Evolutionary conservation across 768 basidiomycete genomes (phyloP), one percentile per base, ranked within the genome.

Genomic region (Russula brevipes): DNA sequence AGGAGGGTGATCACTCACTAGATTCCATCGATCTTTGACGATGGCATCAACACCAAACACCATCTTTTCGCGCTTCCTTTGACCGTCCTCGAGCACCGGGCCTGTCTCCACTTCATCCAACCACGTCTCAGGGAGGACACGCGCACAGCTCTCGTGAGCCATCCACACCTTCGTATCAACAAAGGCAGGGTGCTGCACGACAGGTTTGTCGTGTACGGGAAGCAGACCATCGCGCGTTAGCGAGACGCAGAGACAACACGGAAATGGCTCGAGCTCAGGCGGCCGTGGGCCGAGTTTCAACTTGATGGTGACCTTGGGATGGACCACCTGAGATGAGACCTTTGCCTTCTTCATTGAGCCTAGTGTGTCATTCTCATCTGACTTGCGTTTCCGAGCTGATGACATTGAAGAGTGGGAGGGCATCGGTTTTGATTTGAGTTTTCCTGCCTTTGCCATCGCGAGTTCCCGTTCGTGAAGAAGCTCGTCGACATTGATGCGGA

Each of bases 401-500:
- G 71, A 70, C 1, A 42, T 39, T 1, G 55, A 24, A 16, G 55
- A 41, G 55, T 61, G 59, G 45, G 65, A 61, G 44, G 66, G 55
- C 36, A 69, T 69, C 49, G 63, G 49, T 49, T 70, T 69, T 36
- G 55, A 58, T 54, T 60, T 65, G 51, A 30, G 47, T 47, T 35
- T 56, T 41, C 57, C 31, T 60, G 33, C 60, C 66, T 66, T 66
- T 68, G 71, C 61, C 11, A 69, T 70, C 66, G 86, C 87, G 7
- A 76, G 76, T 33, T 82, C 85, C 4, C 87, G 80, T 65, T 91
- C 87, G 2, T 70, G 77, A 19, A 98, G 76, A 49, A 97, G 81
- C 66, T 89, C 86, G 70, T 96, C 92, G 24, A 98, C 91, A 61
- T 98, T 89, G 67, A 98, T 98, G 33, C 87, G 85, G 35, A 98